These are phyloP conservation scores for Dactylellina parvicollis DNA, from an alignment of 2,329 filamentous ascomycete species.

Conservation along the genomic window DNA sequence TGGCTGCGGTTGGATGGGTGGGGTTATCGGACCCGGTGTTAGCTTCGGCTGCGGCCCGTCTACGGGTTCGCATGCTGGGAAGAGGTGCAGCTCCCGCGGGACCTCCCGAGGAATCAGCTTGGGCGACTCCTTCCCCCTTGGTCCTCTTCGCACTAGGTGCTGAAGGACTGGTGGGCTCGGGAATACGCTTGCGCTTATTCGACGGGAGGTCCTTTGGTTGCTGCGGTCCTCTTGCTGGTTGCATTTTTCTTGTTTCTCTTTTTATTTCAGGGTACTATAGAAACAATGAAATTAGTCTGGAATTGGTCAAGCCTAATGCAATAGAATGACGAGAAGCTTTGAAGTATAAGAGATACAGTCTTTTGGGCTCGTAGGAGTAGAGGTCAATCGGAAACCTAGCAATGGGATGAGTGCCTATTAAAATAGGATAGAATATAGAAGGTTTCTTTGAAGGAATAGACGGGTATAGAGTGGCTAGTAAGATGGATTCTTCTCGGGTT, in stretches of 20 bases:
- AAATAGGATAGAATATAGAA: too few relatives aligned
- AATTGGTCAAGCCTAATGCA: too few relatives aligned
- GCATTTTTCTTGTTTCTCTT: slow-evolving; percentile 18
- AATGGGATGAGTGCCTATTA: too few relatives aligned
- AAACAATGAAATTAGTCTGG: background rate
- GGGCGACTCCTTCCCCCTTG: background rate
- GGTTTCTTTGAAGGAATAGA: too few relatives aligned
- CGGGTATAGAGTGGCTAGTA: too few relatives aligned
- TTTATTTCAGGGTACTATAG: slow-evolving; percentile 22
- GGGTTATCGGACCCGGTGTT: slow-evolving; percentile 6
- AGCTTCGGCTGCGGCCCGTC: background rate
- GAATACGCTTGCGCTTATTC: slow-evolving; percentile 30
- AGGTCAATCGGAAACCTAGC: too few relatives aligned
- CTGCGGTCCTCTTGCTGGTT: background rate
- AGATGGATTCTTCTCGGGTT: too few relatives aligned
- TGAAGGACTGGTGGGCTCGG: background rate
- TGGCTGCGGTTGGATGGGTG: slow-evolving; percentile 8
- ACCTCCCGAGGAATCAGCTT: background rate
- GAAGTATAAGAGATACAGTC: too few relatives aligned
- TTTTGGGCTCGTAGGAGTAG: too few relatives aligned
- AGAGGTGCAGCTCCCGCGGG: slow-evolving; percentile 3
- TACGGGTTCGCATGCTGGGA: slow-evolving; percentile 7
- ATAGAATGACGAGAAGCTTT: too few relatives aligned
- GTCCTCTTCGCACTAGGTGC: slow-evolving; percentile 12
- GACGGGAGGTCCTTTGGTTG: background rate